Evolutionary conservation across 1,284 basidiomycete genomes (phyloP), one percentile per base, ranked within the genome.

Genomic region (Heterobasidion parviporum): DNA sequence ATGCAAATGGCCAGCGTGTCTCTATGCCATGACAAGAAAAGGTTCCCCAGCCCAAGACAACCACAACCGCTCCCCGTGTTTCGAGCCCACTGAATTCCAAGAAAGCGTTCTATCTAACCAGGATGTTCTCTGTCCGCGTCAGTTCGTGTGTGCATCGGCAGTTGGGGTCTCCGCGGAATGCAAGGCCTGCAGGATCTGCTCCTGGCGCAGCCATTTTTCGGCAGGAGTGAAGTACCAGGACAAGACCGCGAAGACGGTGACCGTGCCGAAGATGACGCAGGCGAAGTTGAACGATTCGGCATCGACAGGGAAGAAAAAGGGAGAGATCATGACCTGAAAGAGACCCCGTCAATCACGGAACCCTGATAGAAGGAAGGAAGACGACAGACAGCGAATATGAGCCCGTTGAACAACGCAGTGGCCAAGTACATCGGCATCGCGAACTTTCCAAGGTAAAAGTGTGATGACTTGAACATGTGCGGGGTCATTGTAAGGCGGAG

Each of bases 291-390:
- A 90, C 0, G 77, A 83, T 56, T 81, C 68, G 0, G 85, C 76
- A 8, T 74, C 80, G 41, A 89, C 86, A 2, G 92, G 89, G 74
- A 89, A 93, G 67, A 76, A 80, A 74, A 92, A 92, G 1, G 92
- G 91, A 43, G 89, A 91, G 54, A 90, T 74, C 70, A 86, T 81
- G 55, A 85, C 82, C 86, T 88, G 62, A 15, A 44, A 26, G 53
- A 58, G 38, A 33, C 38, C 26, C 34, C 55, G 55, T 60, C 15
- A 61, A 46, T 15, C 35, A 32, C 41, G 54, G 52, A 7, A 45
- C 15, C 3, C 52, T 54, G 51, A 48, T 26, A 38, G 4, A 7
- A 38, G 6, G 26, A 1, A 26, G 26, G 26, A 26, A 26, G 26
- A 26, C 5, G 26, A 20, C 16, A 34, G 3, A 90, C 88, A 26